Percentiles rank a stretch among this genome's conserved stretches.
Conservation (phyloP, 345 rosid genomes). For the Stellera chamaejasme region DNA sequence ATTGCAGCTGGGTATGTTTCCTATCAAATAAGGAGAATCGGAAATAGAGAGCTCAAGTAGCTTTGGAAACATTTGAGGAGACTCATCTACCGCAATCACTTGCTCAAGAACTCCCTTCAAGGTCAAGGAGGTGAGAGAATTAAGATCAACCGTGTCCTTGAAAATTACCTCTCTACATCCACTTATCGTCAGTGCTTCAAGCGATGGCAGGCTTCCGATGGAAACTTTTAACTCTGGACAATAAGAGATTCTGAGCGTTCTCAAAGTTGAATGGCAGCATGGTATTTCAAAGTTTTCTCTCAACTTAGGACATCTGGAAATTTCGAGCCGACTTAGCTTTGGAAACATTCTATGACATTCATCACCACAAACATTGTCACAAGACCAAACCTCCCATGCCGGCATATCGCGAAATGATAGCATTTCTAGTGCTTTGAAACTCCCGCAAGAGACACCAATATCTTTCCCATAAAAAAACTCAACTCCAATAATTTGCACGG, state of each 20-base stretch:
- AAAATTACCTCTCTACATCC: slow-evolving; percentile 4
- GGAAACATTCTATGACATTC: not conserved
- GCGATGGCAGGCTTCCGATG: not conserved
- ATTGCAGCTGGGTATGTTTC: not conserved
- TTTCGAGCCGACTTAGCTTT: not conserved
- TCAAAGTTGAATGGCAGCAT: not conserved
- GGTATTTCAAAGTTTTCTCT: not conserved
- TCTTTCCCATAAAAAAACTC: slow-evolving; percentile 13
- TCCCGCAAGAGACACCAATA: not conserved
- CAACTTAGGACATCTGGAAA: slow-evolving; percentile 7
- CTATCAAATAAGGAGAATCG: slow-evolving; percentile 5
- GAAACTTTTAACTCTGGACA: slow-evolving; percentile 1
- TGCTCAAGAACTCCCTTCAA: not conserved
- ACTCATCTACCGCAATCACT: not conserved
- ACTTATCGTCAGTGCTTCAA: not conserved
- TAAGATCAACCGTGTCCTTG: not conserved
- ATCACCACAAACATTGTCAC: no score
- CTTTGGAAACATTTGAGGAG: not conserved
- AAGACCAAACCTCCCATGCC: slow-evolving; percentile 12
- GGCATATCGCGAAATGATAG: slow-evolving; percentile 13
- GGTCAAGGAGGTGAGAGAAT: slow-evolving; percentile 8
- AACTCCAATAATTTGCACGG: slow-evolving; percentile 5
- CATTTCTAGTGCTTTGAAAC: slow-evolving; percentile 12
- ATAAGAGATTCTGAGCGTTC: slow-evolving; percentile 1
- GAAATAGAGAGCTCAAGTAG: not conserved